Evolutionary conservation across 225 moss, liverwort and hornwort genomes (phyloP), one percentile per base, ranked within the genome.

Genomic region (Polytrichum commune): DNA sequence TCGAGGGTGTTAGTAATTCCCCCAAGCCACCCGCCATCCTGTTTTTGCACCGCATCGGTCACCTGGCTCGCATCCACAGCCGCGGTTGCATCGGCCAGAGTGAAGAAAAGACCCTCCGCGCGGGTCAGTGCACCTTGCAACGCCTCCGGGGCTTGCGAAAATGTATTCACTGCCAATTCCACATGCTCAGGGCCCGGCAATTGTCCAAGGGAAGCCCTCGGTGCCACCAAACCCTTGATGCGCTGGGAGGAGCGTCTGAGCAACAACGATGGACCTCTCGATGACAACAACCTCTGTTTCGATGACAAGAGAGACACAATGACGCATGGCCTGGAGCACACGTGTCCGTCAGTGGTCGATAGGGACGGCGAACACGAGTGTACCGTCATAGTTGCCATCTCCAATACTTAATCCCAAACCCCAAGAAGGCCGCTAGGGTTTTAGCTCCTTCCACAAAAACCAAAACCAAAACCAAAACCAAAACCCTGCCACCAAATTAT

Each of bases 21-120:
- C 54, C 94, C 92, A 63, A 98, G 87, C 98, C 98, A 98, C 16
- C 92, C 97, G 55, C 95, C 98, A 35, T 84, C 87, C 76, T 88
- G 93, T 78, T 89, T 98, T 69, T 66, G 62, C 35, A 76, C 85
- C 27, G 77, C 80, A 62, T 87, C 78, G 35, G 81, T 81, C 58
- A 86, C 75, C 33, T 90, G 90, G 38, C 69, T 76, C 46, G 90
- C 84, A 67, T 84, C 89, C 32, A 76, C 84, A 29, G 84, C 73
- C 54, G 82, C 89, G 8, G 94, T 90, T 7, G 92, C 94, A 79
- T 98, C 97, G 32, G 91, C 98, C 6, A 98, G 76, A 3, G 82
- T 88, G 75, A 88, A 86, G 23, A 95, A 76, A 64, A 92, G 69
- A 22, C 89, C 88, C 68, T 93, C 89, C 23, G 92, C 74, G 61